These are phyloP conservation scores for Solanum chiquidenum DNA, from an alignment of 257 asterid species.

Conservation along the genomic window DNA sequence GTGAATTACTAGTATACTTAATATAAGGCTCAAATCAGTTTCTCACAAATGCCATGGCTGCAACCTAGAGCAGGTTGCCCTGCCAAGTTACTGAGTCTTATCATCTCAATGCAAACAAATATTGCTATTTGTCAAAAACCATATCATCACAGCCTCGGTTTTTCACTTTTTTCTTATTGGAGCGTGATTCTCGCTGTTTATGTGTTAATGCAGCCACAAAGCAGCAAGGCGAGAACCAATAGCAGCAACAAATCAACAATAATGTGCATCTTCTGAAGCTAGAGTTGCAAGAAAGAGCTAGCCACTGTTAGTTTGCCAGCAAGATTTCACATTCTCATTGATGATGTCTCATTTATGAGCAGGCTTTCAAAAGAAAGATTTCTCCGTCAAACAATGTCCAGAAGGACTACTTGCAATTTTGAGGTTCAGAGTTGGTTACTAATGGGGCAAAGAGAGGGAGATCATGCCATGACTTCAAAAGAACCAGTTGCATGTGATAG, in stretches of 20 bases:
- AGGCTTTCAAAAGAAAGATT: too few species aligned
- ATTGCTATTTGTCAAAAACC: neutral
- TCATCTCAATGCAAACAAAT: neutral
- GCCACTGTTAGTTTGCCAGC: neutral
- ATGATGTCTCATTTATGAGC: too few species aligned
- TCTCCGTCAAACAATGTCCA: too few species aligned
- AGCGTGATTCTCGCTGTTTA: neutral
- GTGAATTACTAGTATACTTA: neutral
- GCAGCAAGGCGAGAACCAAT: neutral
- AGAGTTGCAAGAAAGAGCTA: neutral
- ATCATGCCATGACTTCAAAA: too few species aligned
- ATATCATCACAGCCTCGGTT: neutral
- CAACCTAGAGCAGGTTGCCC: neutral
- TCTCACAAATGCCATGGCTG: neutral
- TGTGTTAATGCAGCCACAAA: neutral
- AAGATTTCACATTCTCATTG: neutral
- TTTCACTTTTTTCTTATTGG: neutral
- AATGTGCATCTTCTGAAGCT: neutral
- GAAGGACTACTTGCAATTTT: too few species aligned
- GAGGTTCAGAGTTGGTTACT: too few species aligned
- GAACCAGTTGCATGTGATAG: too few species aligned
- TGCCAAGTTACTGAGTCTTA: neutral
- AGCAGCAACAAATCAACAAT: neutral
- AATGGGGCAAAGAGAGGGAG: too few species aligned
- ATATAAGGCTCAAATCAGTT: neutral